Evolutionary conservation across 176 grass and related monocot species (phyloP), one percentile per base, ranked within the genome.

Genomic region (Oryza brachyantha): DNA sequence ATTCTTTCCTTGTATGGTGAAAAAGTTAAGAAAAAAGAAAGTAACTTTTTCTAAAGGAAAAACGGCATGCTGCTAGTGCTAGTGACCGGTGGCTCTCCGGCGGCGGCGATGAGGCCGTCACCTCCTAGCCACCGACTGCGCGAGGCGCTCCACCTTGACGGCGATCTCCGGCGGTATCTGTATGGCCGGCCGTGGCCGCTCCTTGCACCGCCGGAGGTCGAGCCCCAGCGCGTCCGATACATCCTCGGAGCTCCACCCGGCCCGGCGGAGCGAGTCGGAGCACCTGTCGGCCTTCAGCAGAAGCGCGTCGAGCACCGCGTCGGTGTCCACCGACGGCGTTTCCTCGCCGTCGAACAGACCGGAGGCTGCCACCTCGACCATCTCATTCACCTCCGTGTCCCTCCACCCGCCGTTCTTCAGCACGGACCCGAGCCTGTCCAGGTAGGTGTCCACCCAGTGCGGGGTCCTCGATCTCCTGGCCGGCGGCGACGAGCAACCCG

Each of bases 191-290:
- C 77, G 17, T 3, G 64, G 66, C 72, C 74, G 81, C 61, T 87
- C 83, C 72, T 85, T 85, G 50, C 70, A 81, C 3, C 77, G 66
- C 3, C 72, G 79, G 46, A 91, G 35, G 78, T 86, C 88, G 32
- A 91, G 87, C 26, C 88, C 88, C 1, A 97, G 80, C 8, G 93
- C 93, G 29, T 97, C 88, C 0, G 90, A 88, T n/a, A 97, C 86
- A 21, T 97, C 93, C 71, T 97, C 88, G 16, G 92, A 89, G 79
- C 84, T 99, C 96, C 96, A 99, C 17, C 96, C 96, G 3, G 96
- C 92, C 6, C 88, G 77, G 39, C 84, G 50, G 57, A 99, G 92
- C 16, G 96, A 95, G 84, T 93, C 86, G 1, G 96, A 99, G 86
- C 92, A 99, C 72, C 85, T 84, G 26, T 92, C 96, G 0, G 90